Conservation (phyloP, 2,329 filamentous ascomycete genomes). For the Sporothrix schenckii region DNA sequence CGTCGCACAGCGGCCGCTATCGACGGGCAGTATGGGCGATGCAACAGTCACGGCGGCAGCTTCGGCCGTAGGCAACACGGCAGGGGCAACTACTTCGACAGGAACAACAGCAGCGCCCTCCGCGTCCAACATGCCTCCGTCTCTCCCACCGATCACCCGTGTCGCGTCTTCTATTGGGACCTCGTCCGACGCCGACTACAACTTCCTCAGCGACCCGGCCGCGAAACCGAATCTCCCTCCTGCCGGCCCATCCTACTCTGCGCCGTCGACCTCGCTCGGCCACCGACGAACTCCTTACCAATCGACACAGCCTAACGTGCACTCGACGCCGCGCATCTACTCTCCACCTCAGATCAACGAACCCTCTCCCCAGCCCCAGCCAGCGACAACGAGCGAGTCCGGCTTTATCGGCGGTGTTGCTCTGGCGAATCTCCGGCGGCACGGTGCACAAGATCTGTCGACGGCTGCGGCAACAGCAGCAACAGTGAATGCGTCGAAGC, state of each 20-base stretch:
- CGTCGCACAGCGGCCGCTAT: constrained; percentile 24
- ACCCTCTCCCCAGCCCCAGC: constrained; percentile 42
- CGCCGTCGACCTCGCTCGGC: constrained; percentile 30
- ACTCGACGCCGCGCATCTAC: constrained; percentile 10
- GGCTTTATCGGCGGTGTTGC: constrained; percentile 61
- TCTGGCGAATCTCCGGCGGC: constrained; percentile 54
- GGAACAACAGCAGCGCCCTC: constrained; percentile 34
- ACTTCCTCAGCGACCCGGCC: constrained; percentile 44
- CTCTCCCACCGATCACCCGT: constrained; percentile 55
- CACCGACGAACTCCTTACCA: constrained; percentile 22
- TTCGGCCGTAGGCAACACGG: background rate
- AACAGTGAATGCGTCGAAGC: constrained; percentile 22
- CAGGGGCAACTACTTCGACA: background rate
- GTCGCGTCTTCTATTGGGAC: constrained; percentile 55
- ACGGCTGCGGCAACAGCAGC: constrained; percentile 37
- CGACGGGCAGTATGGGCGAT: constrained; percentile 30
- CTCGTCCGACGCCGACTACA: constrained; percentile 25
- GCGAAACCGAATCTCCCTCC: constrained; percentile 11
- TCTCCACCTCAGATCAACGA: constrained; percentile 34
- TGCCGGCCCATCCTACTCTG: constrained; percentile 33
- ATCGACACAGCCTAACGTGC: background rate
- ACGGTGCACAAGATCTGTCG: constrained; percentile 36
- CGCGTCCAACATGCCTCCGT: constrained; percentile 50
- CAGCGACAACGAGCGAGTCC: constrained; percentile 42
- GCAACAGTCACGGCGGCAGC: background rate